Evolutionary conservation across 805 yeast species (phyloP).

Genomic region (Candida oleophila): DNA sequence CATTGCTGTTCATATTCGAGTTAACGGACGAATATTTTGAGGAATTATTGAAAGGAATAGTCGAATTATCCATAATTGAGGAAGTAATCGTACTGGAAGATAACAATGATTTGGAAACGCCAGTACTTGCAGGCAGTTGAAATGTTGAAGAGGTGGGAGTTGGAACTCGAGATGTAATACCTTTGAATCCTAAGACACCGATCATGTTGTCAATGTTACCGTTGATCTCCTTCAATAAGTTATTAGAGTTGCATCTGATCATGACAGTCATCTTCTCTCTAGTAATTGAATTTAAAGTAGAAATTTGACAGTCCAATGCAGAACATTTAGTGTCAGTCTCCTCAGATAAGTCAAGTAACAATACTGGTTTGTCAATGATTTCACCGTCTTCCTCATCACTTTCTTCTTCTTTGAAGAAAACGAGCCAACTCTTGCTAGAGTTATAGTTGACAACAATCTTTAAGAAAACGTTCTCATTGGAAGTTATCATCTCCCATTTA

Average conservation of each 20-base stretch:
- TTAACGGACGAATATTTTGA: constrained; percentile 18
- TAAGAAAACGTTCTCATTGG: constrained; percentile 33
- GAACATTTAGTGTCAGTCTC: constrained; percentile 29
- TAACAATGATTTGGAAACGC: constrained; percentile 7
- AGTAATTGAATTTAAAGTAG: constrained; percentile 30
- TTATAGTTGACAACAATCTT: constrained; percentile 40
- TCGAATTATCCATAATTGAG: constrained; percentile 33
- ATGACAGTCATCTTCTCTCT: constrained; percentile 26
- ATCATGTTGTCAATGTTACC: constrained; percentile 26
- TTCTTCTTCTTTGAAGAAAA: constrained; percentile 39
- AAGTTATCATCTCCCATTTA: constrained; percentile 45
- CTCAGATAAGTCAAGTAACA: constrained; percentile 29
- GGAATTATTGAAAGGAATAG: constrained; percentile 9
- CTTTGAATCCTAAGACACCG: constrained; percentile 18
- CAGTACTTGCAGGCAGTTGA: constrained; percentile 9
- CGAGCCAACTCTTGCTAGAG: constrained; percentile 34
- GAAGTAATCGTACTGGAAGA: constrained; percentile 32
- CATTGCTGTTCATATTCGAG: constrained; percentile 2
- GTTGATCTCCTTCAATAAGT: constrained; percentile 22
- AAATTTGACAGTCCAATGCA: constrained; percentile 40
- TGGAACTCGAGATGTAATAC: background rate
- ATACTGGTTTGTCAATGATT: constrained; percentile 33
- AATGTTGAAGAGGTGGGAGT: constrained; percentile 2
- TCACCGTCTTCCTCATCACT: constrained; percentile 27
- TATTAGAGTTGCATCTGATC: constrained; percentile 32